phyloP scores from a whole-genome alignment of 2,329 filamentous ascomycete species.

The Stenocarpella maydis region DNA sequence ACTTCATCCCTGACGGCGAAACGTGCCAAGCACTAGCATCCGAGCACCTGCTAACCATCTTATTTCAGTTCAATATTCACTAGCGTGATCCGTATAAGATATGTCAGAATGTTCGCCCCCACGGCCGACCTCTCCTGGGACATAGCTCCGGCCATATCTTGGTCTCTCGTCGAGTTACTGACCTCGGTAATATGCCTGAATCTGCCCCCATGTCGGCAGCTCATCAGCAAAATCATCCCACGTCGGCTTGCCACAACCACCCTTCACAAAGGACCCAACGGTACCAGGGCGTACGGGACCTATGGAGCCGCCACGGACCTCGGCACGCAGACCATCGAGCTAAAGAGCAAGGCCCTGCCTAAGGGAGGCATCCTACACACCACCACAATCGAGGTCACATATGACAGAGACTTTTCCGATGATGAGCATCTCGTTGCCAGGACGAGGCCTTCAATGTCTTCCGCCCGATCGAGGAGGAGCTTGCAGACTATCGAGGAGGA shows the following conservation, averaged over 20 bases:
- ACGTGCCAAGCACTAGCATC: background rate
- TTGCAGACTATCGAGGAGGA: conserved; percentile 8
- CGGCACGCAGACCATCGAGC: background rate
- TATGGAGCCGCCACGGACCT: conserved; percentile 5
- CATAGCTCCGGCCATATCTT: conserved; percentile 21
- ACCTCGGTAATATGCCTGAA: conserved; percentile 28
- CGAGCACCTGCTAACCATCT: conserved; percentile 5
- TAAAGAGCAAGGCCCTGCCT: background rate
- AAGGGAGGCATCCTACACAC: conserved; percentile 16
- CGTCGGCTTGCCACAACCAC: conserved; percentile 12
- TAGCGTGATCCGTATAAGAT: conserved; percentile 24
- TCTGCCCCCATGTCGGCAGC: conserved; percentile 20
- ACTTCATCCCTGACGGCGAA: background rate
- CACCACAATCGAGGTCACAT: conserved; percentile 13
- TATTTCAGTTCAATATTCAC: conserved; percentile 21
- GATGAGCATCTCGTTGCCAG: background rate
- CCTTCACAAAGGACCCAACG: background rate
- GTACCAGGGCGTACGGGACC: background rate
- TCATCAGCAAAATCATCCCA: conserved; percentile 20
- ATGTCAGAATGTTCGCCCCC: conserved; percentile 21
- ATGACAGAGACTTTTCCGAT: conserved; percentile 4
- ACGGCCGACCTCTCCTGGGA: conserved; percentile 30
- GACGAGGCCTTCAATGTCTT: conserved; percentile 9
- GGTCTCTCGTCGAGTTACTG: conserved; percentile 28
- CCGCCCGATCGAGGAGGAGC: background rate